phyloP scores from a whole-genome alignment of 352 stramenopile genomes.

The Globisporangium viniferum region DNA sequence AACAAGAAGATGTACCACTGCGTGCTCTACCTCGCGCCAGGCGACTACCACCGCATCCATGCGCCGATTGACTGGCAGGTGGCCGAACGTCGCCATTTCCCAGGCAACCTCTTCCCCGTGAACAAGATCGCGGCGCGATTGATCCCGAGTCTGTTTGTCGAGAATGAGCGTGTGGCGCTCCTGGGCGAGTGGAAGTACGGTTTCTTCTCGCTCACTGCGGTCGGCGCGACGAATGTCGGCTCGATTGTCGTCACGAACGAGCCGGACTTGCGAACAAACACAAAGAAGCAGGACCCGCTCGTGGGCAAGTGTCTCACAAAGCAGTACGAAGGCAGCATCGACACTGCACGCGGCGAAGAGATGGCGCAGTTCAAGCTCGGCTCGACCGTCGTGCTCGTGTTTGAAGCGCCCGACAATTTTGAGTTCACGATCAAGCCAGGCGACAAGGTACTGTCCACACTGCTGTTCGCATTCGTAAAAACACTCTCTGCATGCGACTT shows the following conservation, averaged over 20 bases:
- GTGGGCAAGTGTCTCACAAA: conserved; percentile 56
- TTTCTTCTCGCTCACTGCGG: conserved; percentile 81
- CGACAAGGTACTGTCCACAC: conserved; percentile 49
- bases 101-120: conserved; percentile 79
- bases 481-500: not conserved
- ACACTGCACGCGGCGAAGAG: conserved; percentile 54
- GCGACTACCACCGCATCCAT: conserved; percentile 88
- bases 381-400: conserved; percentile 85
- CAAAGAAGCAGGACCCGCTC: conserved; percentile 44
- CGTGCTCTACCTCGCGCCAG: conserved; percentile 81
- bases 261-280: conserved; percentile 65
- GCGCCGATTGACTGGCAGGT: conserved; percentile 76
- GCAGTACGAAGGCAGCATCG: conserved; percentile 35
- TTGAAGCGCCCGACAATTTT: conserved; percentile 75
- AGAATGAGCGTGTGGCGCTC: conserved; percentile 80
- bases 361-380: conserved; percentile 84
- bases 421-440: conserved; percentile 69
- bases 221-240: conserved; percentile 87
- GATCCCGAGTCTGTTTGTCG: conserved; percentile 80
- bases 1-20: conserved; percentile 74
- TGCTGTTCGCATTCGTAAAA: not conserved
- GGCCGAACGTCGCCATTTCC: conserved; percentile 74
- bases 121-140: conserved; percentile 57
- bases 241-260: conserved; percentile 76
- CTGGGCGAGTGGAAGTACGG: conserved; percentile 73